These are phyloP conservation scores for Dittrichia graveolens DNA, from an alignment of 129 eudicot genomes.

Conservation along the genomic window DNA sequence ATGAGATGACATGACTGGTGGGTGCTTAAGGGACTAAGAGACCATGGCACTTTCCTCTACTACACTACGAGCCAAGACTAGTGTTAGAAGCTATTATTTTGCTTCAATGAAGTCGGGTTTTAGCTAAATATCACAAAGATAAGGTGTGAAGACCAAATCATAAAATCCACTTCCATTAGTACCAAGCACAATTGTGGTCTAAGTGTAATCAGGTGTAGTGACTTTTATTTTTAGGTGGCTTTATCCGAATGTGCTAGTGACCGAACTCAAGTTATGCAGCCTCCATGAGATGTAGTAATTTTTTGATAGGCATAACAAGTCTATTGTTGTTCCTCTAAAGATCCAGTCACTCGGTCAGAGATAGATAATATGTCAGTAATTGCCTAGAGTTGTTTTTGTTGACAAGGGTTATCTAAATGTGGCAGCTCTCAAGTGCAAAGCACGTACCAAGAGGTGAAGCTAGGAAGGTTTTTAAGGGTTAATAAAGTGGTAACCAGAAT, in stretches of 20 bases:
- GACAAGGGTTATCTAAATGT: not conserved
- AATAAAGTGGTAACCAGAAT: not conserved
- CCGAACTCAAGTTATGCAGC: not conserved
- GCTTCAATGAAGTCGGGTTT: not conserved
- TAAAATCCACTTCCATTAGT: not conserved
- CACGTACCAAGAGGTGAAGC: not conserved
- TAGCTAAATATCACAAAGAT: not conserved
- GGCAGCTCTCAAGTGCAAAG: not conserved
- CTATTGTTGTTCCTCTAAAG: constrained; percentile 13
- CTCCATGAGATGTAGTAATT: not conserved
- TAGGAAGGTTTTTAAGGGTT: constrained; percentile 8
- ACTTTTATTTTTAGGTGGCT: not conserved
- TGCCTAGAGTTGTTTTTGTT: not conserved
- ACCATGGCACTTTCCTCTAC: no score
- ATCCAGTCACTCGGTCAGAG: no score
- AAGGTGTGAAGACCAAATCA: not conserved
- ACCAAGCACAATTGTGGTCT: not conserved
- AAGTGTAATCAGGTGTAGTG: constrained; percentile 17
- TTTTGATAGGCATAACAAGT: not conserved
- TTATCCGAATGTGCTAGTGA: not conserved
- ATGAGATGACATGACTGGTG: no score
- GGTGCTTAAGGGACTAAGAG: no score
- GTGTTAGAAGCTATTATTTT: constrained; percentile 2
- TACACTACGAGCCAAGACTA: no score
- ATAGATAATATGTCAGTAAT: no score